phyloP scores from a whole-genome alignment of 345 rosid species.

The Eucalyptus cloeziana region DNA sequence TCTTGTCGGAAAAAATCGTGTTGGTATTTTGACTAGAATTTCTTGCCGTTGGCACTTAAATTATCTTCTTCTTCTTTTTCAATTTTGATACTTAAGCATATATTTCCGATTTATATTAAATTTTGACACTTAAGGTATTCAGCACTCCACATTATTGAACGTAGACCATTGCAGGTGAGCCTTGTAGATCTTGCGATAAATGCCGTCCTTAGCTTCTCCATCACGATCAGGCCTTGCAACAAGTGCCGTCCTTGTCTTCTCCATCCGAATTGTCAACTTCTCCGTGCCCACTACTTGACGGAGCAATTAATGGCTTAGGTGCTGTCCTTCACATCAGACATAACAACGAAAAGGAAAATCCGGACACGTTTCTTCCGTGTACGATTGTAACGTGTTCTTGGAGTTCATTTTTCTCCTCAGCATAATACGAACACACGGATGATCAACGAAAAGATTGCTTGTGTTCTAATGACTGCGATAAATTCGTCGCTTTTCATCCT shows the following conservation, averaged over 20 bases:
- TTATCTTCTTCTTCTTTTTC: no score
- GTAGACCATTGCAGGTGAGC: background rate
- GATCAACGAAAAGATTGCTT: background rate
- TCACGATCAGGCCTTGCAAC: background rate
- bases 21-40: no score
- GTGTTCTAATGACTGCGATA: no score
- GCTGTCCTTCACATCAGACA: background rate
- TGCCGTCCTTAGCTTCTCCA: background rate
- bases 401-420: background rate
- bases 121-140: no score
- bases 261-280: background rate
- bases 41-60: accelerated
- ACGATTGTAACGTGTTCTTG: background rate
- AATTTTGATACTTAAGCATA: no score
- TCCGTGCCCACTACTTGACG: background rate
- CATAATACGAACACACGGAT: background rate
- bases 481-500: no score
- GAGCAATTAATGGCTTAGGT: background rate
- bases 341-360: background rate
- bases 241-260: background rate
- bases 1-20: no score
- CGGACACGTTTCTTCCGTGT: background rate
- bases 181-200: background rate
- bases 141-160: background rate
- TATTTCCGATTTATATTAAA: no score